phyloP scores from a whole-genome alignment of 495 filamentous ascomycete genomes.

The Neurospora sublineolata region DNA sequence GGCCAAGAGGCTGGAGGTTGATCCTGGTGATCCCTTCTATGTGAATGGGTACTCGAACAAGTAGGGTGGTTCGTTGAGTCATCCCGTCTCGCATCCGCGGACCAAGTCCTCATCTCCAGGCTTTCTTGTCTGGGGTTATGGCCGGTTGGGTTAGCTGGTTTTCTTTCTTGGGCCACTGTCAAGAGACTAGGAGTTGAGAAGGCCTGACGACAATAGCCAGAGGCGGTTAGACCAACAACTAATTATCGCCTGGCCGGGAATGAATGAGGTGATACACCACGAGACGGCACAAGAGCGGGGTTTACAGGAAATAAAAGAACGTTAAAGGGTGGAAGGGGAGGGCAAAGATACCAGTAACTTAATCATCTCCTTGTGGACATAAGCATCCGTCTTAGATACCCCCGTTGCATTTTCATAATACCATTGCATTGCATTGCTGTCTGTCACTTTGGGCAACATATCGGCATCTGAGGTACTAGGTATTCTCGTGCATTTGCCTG shows the following conservation, averaged over 20 bases:
- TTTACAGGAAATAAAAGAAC: background rate
- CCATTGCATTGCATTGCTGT: background rate
- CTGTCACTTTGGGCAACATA: background rate
- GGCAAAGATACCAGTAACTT: background rate
- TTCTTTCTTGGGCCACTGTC: background rate
- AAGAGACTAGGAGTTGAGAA: background rate
- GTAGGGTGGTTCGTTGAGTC: background rate
- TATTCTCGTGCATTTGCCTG: background rate
- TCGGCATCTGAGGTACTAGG: background rate
- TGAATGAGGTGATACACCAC: background rate
- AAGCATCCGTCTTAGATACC: background rate
- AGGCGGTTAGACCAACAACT: background rate
- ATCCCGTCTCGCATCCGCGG: background rate
- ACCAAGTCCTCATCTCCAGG: background rate
- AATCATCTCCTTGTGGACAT: background rate
- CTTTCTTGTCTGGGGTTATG: background rate
- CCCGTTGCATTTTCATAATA: background rate
- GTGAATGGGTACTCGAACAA: background rate
- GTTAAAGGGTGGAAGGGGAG: background rate
- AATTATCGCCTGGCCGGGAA: background rate
- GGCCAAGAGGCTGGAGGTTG: constrained; percentile 37
- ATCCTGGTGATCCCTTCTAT: constrained; percentile 17
- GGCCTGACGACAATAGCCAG: background rate
- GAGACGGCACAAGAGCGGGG: background rate
- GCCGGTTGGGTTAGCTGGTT: background rate